Evolutionary conservation across 208 protist genomes (phyloP), one percentile per base, ranked within the genome.

Genomic region (Kentomonas sorsogonicus): DNA sequence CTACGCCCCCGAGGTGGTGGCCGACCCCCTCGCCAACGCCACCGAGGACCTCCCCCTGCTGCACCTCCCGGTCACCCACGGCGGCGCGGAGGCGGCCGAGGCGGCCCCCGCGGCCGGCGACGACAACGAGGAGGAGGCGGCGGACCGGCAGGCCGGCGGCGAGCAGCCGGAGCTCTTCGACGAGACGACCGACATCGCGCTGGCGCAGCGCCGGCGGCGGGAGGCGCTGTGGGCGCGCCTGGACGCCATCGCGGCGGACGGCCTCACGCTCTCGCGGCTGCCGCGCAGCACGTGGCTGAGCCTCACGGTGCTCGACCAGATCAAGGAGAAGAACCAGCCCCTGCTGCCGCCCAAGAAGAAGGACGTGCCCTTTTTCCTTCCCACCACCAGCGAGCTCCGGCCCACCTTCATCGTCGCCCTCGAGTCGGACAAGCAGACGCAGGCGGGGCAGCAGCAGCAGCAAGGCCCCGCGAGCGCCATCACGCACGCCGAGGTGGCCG

Each of bases 311-410:
- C 63, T 96, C 25, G 89, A 96, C 33, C 79, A 89, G 45, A 93
- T 96, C 51, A 90, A 86, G 67, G 77, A 93, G 66, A 89, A 89
- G 74, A 96, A 94, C 60, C 75, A 87, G 54, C 89, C 89, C 16
- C 53, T 96, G 31, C 68, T 93, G 31, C 89, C 89, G 20, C 86
- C 89, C 6, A 93, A 96, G 67, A 96, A 96, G 53, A 79, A 83
- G 56, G 80, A 93, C 61, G 77, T 92, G 39, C 89, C 89, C 13
- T 96, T 96, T 58, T 96, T 96, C 68, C 72, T 96, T n/a, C 77
- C 82, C 10, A 86, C 80, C 5, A 84, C 79, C 39, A 77, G 84
- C 56, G 83, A 91, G 58, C 72, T 91, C 47, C 76, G 87, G 10
- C 87, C 87, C 1, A 91, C 87, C 0, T 94, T 94, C 53, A 46